These are phyloP conservation scores for Pulveroboletus ravenelii DNA, from an alignment of 768 basidiomycete species.

Conservation along the genomic window DNA sequence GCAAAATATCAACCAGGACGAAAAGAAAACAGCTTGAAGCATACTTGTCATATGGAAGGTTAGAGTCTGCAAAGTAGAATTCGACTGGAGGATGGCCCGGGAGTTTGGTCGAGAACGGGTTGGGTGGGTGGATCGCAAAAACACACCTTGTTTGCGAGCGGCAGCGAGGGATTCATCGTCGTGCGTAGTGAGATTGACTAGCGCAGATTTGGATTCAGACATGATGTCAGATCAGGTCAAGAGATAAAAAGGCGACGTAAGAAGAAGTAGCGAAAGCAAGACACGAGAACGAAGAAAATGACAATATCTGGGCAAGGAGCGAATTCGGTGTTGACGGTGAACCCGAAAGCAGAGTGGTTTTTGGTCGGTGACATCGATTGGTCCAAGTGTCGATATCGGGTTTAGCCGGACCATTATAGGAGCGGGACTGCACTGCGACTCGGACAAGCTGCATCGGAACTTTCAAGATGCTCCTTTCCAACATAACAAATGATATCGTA, in stretches of 20 bases:
- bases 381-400: no score
- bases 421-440: no score
- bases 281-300: no score
- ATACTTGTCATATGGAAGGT: conserved; percentile 86
- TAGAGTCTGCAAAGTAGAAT: conserved; percentile 96
- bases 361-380: no score
- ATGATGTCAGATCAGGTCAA: conserved; percentile 12
- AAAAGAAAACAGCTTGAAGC: conserved; percentile 7
- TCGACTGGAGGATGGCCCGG: conserved; percentile 29
- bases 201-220: conserved; percentile 17
- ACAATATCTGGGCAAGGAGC: background rate
- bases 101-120: no score
- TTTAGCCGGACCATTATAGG: no score
- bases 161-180: conserved; percentile 29
- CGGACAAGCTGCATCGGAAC: no score
- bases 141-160: conserved; percentile 22
- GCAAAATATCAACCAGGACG: background rate
- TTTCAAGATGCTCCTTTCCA: no score
- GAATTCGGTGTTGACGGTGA: background rate
- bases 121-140: no score
- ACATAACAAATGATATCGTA: no score
- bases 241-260: background rate
- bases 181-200: background rate
- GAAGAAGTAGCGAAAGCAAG: background rate
- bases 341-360: background rate